A percentile compares a stretch with the other conserved stretches of the same genome.
Conservation (phyloP, 2,329 filamentous ascomycete genomes). For the Tolypocladium nubicola region DNA sequence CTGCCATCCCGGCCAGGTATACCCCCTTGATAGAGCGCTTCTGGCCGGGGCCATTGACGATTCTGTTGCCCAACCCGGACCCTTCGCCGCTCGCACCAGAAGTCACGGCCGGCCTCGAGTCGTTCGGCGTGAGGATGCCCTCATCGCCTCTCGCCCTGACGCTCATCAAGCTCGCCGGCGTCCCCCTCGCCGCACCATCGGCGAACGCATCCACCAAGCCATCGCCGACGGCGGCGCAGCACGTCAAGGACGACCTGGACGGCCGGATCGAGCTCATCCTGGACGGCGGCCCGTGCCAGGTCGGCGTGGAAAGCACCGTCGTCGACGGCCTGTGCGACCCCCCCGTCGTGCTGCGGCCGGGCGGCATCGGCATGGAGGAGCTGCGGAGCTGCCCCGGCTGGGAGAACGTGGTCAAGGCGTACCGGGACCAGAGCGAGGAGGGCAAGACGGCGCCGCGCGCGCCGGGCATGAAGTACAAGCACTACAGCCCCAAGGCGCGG, state of each 20-base stretch:
- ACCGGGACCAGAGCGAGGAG: constrained; percentile 63
- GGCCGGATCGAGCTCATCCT: constrained; percentile 79
- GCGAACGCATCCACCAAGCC: constrained; percentile 92
- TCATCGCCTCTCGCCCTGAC: constrained; percentile 73
- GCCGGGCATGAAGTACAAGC: constrained; percentile 98
- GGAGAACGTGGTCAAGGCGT: constrained; percentile 67
- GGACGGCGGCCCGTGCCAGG: constrained; percentile 75
- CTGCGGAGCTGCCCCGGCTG: constrained; percentile 66
- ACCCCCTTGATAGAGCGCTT: constrained; percentile 66
- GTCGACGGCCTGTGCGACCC: constrained; percentile 80
- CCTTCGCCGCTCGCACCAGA: constrained; percentile 69
- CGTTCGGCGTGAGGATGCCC: constrained; percentile 88
- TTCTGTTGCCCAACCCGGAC: constrained; percentile 70
- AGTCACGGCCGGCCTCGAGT: constrained; percentile 75
- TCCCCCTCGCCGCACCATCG: constrained; percentile 81
- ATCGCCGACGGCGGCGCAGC: constrained; percentile 80
- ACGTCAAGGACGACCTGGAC: constrained; percentile 76
- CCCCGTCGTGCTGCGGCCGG: constrained; percentile 74
- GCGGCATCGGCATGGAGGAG: constrained; percentile 76
- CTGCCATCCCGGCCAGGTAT: constrained; percentile 63
- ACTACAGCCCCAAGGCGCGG: constrained; percentile 84
- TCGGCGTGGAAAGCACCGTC: constrained; percentile 94
- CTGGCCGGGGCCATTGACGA: constrained; percentile 92
- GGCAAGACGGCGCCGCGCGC: constrained; percentile 62
- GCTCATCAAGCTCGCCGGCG: constrained; percentile 68